Conservation (phyloP, 2,329 filamentous ascomycete species). For the Calonectria pseudoreteaudii region DNA sequence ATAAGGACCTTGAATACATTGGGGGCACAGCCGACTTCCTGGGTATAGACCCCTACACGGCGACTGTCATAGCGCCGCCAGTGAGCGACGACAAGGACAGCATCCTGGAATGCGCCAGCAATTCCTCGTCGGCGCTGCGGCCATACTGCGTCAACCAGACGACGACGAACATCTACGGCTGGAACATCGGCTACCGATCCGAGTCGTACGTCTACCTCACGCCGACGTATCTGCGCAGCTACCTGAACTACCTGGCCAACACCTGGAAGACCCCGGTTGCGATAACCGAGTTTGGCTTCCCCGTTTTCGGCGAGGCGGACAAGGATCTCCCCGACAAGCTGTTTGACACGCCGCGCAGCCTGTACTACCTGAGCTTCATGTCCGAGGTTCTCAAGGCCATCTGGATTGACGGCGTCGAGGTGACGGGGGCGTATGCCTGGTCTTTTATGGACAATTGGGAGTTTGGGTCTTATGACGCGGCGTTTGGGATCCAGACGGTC, state of each 20-base stretch:
- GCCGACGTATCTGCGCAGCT: constrained; percentile 66
- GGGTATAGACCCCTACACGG: constrained; percentile 69
- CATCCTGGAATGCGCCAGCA: constrained; percentile 59
- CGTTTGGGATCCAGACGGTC: constrained; percentile 69
- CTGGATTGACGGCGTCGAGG: constrained; percentile 66
- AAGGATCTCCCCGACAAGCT: constrained; percentile 61
- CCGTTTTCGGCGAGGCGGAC: constrained; percentile 60
- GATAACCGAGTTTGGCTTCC: constrained; percentile 69
- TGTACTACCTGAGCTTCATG: constrained; percentile 67
- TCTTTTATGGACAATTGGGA: constrained; percentile 66
- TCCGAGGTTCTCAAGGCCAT: constrained; percentile 67
- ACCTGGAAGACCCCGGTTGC: constrained; percentile 63
- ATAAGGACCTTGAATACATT: constrained; percentile 61
- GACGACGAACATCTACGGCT: constrained; percentile 60
- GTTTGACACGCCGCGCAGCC: constrained; percentile 64
- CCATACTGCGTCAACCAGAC: constrained; percentile 66
- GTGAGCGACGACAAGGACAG: constrained; percentile 48
- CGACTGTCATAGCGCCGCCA: constrained; percentile 63
- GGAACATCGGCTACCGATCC: constrained; percentile 69
- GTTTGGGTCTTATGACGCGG: constrained; percentile 58
- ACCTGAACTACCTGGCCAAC: constrained; percentile 69
- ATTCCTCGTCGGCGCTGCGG: constrained; percentile 57
- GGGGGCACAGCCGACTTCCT: constrained; percentile 66
- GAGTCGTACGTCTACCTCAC: constrained; percentile 69
- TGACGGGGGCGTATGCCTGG: constrained; percentile 67